Evolutionary conservation across 768 basidiomycete genomes (phyloP), one percentile per base, ranked within the genome.

Genomic region (Suillus weaverae): DNA sequence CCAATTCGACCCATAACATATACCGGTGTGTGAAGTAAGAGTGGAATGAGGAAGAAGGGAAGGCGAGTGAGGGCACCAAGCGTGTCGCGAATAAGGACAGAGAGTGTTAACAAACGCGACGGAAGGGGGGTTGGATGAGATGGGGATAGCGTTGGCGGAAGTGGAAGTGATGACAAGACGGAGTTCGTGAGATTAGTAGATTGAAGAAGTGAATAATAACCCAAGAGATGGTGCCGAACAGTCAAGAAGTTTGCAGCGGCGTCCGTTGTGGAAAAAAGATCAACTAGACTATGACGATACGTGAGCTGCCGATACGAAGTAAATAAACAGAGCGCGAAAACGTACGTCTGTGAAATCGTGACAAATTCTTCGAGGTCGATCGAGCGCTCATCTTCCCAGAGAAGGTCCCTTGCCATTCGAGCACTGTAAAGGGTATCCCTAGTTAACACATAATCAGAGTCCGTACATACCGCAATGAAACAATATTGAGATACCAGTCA

Each of bases 401-500:
- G 81, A 44, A 99, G 78, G 72, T 97, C 93, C 60, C 93, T 83
- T 16, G 96, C 94, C 91, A 97, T 98, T 63, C 92, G 87, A 8
- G 95, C 95, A 41, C 87, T 88, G 75, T 91, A 93, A 5, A 97
- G 81, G 0, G 94, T 92, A 66, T 97, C 92, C 95, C 94, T 97
- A 68, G 26, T 57, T 66, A 70, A 62, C 63, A 68, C 46, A 67
- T 64, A 62, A 68, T 77, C 50, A 46, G 64, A 59, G 64, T 69
- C 69, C 32, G 60, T 20, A 60, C 67, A 30, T 41, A 48, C 43
- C 66, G 22, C 65, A 62, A 65, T n/a, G 61, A n/a, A 66, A 62
- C 2, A 54, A 41, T 46, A 82, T 84, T 6, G 38, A 30, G 41
- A 63, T 82, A 95, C 96, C 97, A 99, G 76, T 98, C 94, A 38